A percentile compares a stretch with the other conserved stretches of the same genome.
These are phyloP conservation scores for Ambispora gerdemannii DNA, from an alignment of 192 early-diverging fungal species.

Conservation along the genomic window DNA sequence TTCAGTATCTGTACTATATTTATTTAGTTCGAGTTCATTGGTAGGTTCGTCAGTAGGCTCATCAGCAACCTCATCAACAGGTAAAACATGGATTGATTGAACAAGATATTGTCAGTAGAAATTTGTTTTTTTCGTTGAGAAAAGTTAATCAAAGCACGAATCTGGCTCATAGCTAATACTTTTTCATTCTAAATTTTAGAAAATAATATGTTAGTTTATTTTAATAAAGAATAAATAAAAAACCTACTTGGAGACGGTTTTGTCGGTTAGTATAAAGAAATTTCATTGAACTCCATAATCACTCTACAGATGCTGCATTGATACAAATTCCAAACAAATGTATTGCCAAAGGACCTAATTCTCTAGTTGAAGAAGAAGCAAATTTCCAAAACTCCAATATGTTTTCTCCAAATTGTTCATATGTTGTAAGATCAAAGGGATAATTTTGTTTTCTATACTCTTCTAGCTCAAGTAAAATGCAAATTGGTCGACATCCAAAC, in stretches of 20 bases:
- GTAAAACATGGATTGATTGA: not conserved
- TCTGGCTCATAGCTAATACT: not conserved
- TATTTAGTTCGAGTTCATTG: not conserved
- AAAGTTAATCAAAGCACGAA: not conserved
- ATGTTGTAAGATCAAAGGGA: conserved; percentile 14
- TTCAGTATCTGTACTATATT: not conserved
- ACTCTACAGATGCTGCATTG: conserved; percentile 19
- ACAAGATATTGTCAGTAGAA: not conserved
- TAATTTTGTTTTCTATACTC: not conserved
- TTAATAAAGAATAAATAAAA: not conserved
- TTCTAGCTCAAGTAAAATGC: not conserved
- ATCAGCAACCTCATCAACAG: not conserved
- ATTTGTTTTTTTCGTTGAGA: not conserved
- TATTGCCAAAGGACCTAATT: not conserved
- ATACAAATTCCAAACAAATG: conserved; percentile 24
- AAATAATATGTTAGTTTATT: not conserved
- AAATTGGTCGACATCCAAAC: not conserved
- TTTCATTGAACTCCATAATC: not conserved
- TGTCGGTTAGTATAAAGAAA: not conserved
- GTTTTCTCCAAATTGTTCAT: conserved; percentile 5
- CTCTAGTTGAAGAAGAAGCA: not conserved
- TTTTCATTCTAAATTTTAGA: conserved; percentile 3
- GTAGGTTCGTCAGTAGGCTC: not conserved
- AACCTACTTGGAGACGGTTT: conserved; percentile 4
- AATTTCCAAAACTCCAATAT: conserved; percentile 3